A percentile compares a stretch with the other conserved stretches of the same genome.
Conservation (phyloP, 305 asterid species). For the Fraxinus sp. region DNA sequence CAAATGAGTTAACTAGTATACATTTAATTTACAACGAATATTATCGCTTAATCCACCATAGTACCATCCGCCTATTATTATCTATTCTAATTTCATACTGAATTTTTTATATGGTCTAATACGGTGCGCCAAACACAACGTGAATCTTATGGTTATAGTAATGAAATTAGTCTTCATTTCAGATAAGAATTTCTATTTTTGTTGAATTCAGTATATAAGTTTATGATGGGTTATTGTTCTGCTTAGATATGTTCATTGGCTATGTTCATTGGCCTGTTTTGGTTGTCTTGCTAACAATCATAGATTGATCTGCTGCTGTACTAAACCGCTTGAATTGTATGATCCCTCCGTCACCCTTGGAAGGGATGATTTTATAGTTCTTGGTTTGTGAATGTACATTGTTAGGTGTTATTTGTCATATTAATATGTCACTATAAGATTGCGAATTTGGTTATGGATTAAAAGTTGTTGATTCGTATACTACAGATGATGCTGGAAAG, state of each 20-base stretch:
- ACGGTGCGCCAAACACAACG: not conserved
- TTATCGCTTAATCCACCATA: not conserved
- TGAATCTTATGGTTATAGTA: not conserved
- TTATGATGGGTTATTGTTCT: not conserved
- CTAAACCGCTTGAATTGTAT: not conserved
- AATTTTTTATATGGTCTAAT: not conserved
- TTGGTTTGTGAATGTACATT: not conserved
- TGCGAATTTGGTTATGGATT: not conserved
- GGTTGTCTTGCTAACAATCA: not conserved
- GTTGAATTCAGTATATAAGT: not conserved
- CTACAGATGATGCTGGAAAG: slow-evolving; percentile 34
- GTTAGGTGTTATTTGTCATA: not conserved
- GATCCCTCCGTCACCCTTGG: not conserved
- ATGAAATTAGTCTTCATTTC: not conserved
- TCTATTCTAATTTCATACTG: not conserved
- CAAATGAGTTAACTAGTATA: not conserved
- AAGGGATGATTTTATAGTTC: not conserved
- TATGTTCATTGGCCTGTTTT: not conserved
- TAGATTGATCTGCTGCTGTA: not conserved
- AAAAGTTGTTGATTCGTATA: slow-evolving; percentile 9
- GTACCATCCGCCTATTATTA: not conserved
- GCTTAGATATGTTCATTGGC: not conserved
- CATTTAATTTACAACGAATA: not conserved
- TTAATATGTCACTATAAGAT: not conserved
- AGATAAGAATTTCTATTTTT: not conserved